A percentile compares a stretch with the other conserved stretches of the same genome.
Conservation (phyloP, 805 yeast genomes). For the Yarrowia sp. region DNA sequence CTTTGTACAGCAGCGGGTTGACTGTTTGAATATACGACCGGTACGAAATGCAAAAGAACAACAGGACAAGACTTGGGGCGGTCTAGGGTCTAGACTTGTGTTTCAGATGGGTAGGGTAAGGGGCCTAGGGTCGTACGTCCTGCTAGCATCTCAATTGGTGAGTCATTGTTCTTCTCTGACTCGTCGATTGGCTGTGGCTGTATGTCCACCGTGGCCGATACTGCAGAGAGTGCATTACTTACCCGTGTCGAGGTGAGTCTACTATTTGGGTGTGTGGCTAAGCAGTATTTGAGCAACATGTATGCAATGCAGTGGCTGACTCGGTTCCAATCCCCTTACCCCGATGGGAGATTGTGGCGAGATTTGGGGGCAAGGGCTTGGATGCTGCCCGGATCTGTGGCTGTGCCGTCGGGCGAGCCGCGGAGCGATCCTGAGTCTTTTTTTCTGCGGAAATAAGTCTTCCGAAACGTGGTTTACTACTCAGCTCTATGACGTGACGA, state of each 20-base stretch:
- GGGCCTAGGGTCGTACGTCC: not conserved
- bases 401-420: not conserved
- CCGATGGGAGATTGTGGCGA: not conserved
- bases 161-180: too few species aligned
- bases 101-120: too few species aligned
- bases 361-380: not conserved
- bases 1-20: not conserved
- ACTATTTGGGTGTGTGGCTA: not conserved
- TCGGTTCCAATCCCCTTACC: slow-evolving; percentile 18
- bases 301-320: slow-evolving; percentile 21
- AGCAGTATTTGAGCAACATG: not conserved
- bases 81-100: too few species aligned
- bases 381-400: not conserved
- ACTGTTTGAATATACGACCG: not conserved
- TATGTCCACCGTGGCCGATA: too few species aligned
- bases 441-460: too few species aligned
- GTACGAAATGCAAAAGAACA: not conserved
- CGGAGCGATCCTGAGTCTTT: not conserved
- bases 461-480: too few species aligned
- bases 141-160: not conserved
- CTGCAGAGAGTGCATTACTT: not conserved
- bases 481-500: not conserved
- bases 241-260: not conserved
- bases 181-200: too few species aligned
- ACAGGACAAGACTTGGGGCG: not conserved